Percentiles rank a stretch among this genome's conserved stretches.
Conservation (phyloP, 2,329 filamentous ascomycete genomes). For the Fusarium acutatum region DNA sequence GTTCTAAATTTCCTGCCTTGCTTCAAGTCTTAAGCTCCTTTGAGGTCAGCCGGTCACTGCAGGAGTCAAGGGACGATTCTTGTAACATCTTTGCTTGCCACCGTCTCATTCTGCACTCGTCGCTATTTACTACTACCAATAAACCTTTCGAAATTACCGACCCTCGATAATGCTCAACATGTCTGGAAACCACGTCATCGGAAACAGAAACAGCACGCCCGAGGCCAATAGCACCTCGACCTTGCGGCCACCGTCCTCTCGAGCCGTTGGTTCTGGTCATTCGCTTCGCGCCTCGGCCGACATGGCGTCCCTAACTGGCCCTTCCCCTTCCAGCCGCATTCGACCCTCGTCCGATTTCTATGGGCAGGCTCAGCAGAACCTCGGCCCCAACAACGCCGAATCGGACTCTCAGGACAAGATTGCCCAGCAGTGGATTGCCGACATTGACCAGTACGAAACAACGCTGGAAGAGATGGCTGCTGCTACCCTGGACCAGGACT, state of each 20-base stretch:
- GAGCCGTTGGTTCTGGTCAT: constrained; percentile 79
- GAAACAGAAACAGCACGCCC: constrained; percentile 96
- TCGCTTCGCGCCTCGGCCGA: constrained; percentile 95
- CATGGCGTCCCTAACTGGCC: constrained; percentile 80
- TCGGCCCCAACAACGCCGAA: constrained; percentile 74
- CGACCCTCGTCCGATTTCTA: constrained; percentile 96
- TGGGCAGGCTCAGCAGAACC: constrained; percentile 75
- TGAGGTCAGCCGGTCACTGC: constrained; percentile 86
- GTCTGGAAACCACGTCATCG: constrained; percentile 74
- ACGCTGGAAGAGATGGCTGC: constrained; percentile 99
- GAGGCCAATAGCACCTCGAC: constrained; percentile 85
- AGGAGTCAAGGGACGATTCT: constrained; percentile 63
- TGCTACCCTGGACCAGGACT: constrained; percentile 97
- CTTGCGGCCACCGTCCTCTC: constrained; percentile 82
- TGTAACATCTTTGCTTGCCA: constrained; percentile 34
- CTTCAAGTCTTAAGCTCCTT: constrained; percentile 64
- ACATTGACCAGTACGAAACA: constrained; percentile 99
- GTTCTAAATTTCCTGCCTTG: constrained; percentile 44
- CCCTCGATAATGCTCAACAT: constrained; percentile 62
- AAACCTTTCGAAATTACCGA: constrained; percentile 10
- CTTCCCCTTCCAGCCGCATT: constrained; percentile 79
- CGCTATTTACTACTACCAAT: constrained; percentile 4
- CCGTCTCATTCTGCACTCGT: constrained; percentile 30
- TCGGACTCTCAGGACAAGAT: constrained; percentile 88
- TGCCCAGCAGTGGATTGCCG: constrained; percentile 97